Evolutionary conservation across 1,284 basidiomycete genomes (phyloP).

Genomic region (Ganoderma sinense): DNA sequence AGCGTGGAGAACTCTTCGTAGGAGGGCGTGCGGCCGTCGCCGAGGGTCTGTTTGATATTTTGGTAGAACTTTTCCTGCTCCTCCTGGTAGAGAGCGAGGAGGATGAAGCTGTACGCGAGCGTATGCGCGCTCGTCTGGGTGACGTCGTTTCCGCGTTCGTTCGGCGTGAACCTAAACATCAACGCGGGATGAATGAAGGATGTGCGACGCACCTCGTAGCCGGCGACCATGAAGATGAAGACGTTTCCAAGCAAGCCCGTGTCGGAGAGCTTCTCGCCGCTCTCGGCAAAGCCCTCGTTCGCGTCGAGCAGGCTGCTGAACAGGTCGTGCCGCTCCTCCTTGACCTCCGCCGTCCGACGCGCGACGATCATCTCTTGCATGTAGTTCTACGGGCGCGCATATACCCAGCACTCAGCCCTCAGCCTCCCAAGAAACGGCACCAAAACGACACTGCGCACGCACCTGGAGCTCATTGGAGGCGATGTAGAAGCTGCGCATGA

Average conservation of each 20-base stretch:
- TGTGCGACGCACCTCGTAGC: constrained; percentile 56
- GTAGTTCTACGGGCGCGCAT: constrained; percentile 1
- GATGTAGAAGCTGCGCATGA: constrained; percentile 9
- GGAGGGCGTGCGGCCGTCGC: constrained; percentile 40
- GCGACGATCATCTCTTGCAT: constrained; percentile 49
- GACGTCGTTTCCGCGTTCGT: no score
- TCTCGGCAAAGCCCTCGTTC: constrained; percentile 46
- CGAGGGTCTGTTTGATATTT: constrained; percentile 47
- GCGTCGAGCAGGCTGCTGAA: constrained; percentile 63
- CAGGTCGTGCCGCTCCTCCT: constrained; percentile 57
- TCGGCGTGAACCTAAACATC: no score
- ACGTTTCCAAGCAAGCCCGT: constrained; percentile 63
- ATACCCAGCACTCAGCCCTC: background rate
- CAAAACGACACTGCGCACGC: no score
- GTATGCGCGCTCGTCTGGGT: constrained; percentile 61
- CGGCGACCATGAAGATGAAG: constrained; percentile 55
- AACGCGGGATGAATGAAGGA: background rate
- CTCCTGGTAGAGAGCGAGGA: constrained; percentile 60
- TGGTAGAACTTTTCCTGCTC: constrained; percentile 67
- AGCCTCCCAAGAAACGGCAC: no score
- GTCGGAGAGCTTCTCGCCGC: constrained; percentile 49
- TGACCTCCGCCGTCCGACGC: constrained; percentile 47
- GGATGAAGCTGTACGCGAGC: constrained; percentile 62
- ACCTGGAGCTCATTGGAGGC: constrained; percentile 16
- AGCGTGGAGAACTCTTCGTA: constrained; percentile 61